These are phyloP conservation scores for Schizosaccharomyces versatilis DNA, from an alignment of 1,139 yeast genomes.

Conservation along the genomic window DNA sequence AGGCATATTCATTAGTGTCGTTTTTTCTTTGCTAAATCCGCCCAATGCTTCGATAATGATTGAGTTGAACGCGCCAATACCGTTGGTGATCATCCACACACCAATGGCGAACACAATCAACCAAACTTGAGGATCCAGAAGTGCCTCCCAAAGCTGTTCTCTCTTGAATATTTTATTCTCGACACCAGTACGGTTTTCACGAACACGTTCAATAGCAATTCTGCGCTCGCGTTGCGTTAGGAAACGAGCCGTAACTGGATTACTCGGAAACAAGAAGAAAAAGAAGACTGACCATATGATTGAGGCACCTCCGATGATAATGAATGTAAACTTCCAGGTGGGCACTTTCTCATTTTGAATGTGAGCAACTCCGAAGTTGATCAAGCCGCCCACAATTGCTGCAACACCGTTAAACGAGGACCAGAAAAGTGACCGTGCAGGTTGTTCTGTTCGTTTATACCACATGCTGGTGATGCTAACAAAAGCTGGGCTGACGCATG, in stretches of 20 bases:
- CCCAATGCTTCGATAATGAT: slow-evolving; percentile 16
- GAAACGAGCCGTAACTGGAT: slow-evolving; percentile 32
- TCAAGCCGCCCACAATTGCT: slow-evolving; percentile 20
- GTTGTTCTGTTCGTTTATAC: slow-evolving; percentile 31
- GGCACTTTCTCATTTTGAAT: slow-evolving; percentile 14
- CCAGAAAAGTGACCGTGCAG: slow-evolving; percentile 29
- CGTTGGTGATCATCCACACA: slow-evolving; percentile 14
- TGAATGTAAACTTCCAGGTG: slow-evolving; percentile 29
- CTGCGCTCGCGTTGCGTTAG: slow-evolving; percentile 30
- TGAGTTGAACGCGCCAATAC: slow-evolving; percentile 15
- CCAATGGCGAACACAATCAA: slow-evolving; percentile 19
- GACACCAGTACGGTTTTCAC: slow-evolving; percentile 27
- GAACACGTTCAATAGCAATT: slow-evolving; percentile 32
- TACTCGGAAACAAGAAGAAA: slow-evolving; percentile 28
- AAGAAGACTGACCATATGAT: slow-evolving; percentile 29
- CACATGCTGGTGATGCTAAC: slow-evolving; percentile 34
- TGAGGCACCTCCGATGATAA: slow-evolving; percentile 27
- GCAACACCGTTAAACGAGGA: slow-evolving; percentile 23
- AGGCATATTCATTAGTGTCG: slow-evolving; percentile 16
- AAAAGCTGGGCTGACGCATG: slow-evolving; percentile 33
- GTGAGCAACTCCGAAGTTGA: slow-evolving; percentile 23
- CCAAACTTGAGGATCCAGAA: slow-evolving; percentile 25
- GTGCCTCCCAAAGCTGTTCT: slow-evolving; percentile 26
- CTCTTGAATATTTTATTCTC: slow-evolving; percentile 31
- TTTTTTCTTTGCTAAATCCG: slow-evolving; percentile 13